These are phyloP conservation scores for Fusarium miscanthi DNA, from an alignment of 2,329 filamentous ascomycete genomes.

Conservation along the genomic window DNA sequence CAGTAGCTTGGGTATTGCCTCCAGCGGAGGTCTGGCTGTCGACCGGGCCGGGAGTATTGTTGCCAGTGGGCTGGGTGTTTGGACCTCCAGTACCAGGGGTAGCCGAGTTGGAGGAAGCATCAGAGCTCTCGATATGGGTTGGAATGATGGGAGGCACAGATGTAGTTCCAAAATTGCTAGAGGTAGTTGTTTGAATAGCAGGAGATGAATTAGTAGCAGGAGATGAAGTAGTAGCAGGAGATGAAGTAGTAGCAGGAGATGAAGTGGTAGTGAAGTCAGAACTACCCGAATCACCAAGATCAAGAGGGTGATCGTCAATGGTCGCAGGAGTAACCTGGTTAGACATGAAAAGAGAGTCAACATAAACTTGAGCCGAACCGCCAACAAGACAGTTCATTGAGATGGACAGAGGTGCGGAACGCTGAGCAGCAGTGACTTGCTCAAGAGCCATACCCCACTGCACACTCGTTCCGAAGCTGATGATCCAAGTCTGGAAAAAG, in stretches of 20 bases:
- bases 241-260: too few relatives aligned
- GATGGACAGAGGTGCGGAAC: conserved; percentile 1
- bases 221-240: too few relatives aligned
- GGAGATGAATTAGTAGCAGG: too few relatives aligned
- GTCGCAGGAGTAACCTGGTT: conserved; percentile 28
- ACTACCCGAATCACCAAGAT: conserved; percentile 1
- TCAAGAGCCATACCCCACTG: conserved; percentile 7
- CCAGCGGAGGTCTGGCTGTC: neutral
- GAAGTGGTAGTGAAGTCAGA: neutral
- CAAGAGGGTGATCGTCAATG: conserved; percentile 19
- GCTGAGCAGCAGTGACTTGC: neutral
- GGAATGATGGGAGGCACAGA: neutral
- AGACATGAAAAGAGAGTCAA: conserved; percentile 36
- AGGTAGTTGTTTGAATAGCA: neutral
- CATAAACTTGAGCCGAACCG: conserved; percentile 9
- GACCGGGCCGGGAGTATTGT: rapidly evolving
- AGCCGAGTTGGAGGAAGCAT: rapidly evolving
- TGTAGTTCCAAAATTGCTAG: neutral
- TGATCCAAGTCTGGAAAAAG: conserved; percentile 3
- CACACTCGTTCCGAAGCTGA: neutral
- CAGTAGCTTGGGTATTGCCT: neutral
- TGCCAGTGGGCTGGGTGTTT: neutral
- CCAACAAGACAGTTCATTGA: conserved; percentile 3
- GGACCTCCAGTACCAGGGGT: neutral
- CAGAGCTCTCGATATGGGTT: neutral